Evolutionary conservation across 441 rosid species (phyloP).

Genomic region (Hura crepitans): DNA sequence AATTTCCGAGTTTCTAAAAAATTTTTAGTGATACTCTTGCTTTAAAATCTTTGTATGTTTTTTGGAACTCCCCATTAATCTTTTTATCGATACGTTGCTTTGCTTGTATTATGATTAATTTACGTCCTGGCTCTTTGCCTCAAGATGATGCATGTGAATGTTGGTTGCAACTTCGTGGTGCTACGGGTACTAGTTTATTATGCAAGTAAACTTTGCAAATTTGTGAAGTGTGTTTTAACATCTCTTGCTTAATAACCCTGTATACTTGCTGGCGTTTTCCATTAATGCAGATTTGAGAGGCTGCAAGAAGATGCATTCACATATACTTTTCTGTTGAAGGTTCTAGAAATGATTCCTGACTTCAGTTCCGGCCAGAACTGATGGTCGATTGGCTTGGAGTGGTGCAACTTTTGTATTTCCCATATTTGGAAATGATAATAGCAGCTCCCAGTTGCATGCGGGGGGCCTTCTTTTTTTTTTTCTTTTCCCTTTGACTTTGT

Average conservation of each 20-base stretch:
- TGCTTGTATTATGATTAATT: not conserved
- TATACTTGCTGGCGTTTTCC: not conserved
- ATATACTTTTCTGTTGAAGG: conserved; percentile 61
- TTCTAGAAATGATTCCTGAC: conserved; percentile 60
- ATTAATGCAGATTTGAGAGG: conserved; percentile 73
- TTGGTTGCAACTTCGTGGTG: conserved; percentile 4
- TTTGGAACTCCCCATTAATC: not conserved
- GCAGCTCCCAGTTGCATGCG: too few species aligned
- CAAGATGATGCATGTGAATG: not conserved
- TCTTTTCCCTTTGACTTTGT: too few species aligned
- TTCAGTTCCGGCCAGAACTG: conserved; percentile 21
- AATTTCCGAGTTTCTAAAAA: not conserved
- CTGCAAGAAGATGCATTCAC: conserved; percentile 77
- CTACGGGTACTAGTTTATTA: not conserved
- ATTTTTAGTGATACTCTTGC: not conserved
- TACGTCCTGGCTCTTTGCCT: not conserved
- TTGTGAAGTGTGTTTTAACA: not conserved
- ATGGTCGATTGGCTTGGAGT: not conserved
- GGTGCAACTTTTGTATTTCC: not conserved
- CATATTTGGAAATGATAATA: not conserved
- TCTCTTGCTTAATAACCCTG: not conserved
- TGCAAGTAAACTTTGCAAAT: not conserved
- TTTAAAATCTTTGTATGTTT: not conserved
- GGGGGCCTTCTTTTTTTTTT: not conserved
- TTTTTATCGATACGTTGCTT: not conserved